A percentile compares a stretch with the other conserved stretches of the same genome.
phyloP scores from a whole-genome alignment of 2,329 filamentous ascomycete genomes.

The Zopfia rhizophila region DNA sequence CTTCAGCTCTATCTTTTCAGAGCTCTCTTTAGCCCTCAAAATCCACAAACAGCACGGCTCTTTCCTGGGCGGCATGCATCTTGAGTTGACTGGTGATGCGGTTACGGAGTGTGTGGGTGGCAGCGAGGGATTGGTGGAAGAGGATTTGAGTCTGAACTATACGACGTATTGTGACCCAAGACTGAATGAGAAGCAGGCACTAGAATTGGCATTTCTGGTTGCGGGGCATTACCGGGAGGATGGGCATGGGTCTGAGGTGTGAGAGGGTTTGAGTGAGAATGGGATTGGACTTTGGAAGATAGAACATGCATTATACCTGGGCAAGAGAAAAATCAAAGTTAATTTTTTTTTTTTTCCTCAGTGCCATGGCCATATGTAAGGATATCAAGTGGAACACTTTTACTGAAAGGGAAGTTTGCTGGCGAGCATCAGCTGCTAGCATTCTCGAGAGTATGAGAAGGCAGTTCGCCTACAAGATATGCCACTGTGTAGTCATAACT shows the following conservation, averaged over 20 bases:
- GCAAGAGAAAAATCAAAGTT: too few species aligned
- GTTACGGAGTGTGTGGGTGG: slow-evolving; percentile 97
- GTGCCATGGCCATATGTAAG: too few species aligned
- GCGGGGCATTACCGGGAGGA: slow-evolving; percentile 78
- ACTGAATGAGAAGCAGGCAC: slow-evolving; percentile 96
- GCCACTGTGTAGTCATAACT: too few species aligned
- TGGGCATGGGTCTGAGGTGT: slow-evolving; percentile 13
- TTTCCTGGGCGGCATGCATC: slow-evolving; percentile 91
- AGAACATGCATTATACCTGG: too few species aligned
- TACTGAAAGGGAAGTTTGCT: too few species aligned
- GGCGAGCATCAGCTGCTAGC: too few species aligned
- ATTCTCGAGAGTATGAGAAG: too few species aligned
- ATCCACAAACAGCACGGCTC: slow-evolving; percentile 87
- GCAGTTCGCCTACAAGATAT: too few species aligned
- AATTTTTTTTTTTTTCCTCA: too few species aligned
- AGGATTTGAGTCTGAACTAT: slow-evolving; percentile 90
- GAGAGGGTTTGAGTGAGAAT: too few species aligned
- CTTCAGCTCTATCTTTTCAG: slow-evolving; percentile 89
- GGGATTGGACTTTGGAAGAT: too few species aligned
- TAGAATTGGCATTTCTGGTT: slow-evolving; percentile 93
- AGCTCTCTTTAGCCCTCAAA: slow-evolving; percentile 82
- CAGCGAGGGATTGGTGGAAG: slow-evolving; percentile 85
- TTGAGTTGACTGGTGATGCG: slow-evolving; percentile 94
- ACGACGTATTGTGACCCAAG: slow-evolving; percentile 96
- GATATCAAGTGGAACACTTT: too few species aligned